phyloP scores from a whole-genome alignment of 176 grass and related monocot species.

The Luzula sylvatica region DNA sequence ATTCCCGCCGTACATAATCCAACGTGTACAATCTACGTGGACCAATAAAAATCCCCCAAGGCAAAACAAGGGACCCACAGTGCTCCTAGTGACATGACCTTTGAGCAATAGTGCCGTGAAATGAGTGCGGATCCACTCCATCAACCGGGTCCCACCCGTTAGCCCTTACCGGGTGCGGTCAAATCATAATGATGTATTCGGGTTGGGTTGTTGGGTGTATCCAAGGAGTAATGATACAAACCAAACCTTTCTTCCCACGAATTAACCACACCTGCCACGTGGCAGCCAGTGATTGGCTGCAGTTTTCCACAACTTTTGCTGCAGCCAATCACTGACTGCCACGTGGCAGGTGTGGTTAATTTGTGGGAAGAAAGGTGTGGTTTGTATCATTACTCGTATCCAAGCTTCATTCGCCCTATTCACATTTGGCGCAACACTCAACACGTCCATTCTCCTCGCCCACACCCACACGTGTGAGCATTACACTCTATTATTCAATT shows the following conservation, averaged over 20 bases:
- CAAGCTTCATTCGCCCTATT: too few species aligned
- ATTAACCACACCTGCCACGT: too few species aligned
- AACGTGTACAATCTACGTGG: constrained; percentile 14
- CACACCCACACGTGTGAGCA: constrained; percentile 31
- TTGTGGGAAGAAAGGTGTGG: too few species aligned
- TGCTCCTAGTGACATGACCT: constrained; percentile 21
- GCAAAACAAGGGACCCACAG: neutral
- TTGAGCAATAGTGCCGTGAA: constrained; percentile 19
- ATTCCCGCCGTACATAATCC: constrained; percentile 26
- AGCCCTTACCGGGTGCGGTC: constrained; percentile 9
- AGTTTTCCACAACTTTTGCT: too few species aligned
- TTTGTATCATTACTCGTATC: too few species aligned
- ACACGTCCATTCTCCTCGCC: neutral
- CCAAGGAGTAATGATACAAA: too few species aligned
- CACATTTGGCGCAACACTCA: neutral
- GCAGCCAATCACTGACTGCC: too few species aligned
- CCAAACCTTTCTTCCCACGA: too few species aligned
- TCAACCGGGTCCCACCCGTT: constrained; percentile 22
- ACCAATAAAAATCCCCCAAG: neutral
- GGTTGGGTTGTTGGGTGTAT: neutral
- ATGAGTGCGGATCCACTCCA: neutral
- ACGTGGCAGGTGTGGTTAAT: too few species aligned
- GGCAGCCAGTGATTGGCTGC: too few species aligned
- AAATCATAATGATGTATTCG: constrained; percentile 20
- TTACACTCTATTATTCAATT: constrained; percentile 5